A percentile compares a stretch with the other conserved stretches of the same genome.
Conservation (phyloP, 2,329 filamentous ascomycete genomes). For the Knufia fluminis region DNA sequence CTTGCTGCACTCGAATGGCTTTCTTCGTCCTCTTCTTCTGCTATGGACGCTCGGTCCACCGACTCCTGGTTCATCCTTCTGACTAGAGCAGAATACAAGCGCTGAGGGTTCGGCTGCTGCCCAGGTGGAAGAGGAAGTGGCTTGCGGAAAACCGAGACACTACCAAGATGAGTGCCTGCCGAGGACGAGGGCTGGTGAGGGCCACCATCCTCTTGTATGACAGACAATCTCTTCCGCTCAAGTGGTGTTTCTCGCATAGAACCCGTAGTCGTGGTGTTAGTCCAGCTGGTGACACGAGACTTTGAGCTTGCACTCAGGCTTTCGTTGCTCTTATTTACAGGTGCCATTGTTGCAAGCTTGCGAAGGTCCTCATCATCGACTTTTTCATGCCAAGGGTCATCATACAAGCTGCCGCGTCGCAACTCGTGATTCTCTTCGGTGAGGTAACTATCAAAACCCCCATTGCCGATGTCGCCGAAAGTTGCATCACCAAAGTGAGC, state of each 20-base stretch:
- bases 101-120: conserved; percentile 29
- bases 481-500: conserved; percentile 21
- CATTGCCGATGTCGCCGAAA: background rate
- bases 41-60: conserved; percentile 20
- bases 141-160: conserved; percentile 25
- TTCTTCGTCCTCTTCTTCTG: conserved; percentile 11
- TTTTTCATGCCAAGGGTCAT: conserved; percentile 8
- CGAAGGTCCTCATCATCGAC: conserved; percentile 13
- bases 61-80: conserved; percentile 30
- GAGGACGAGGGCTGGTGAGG: conserved; percentile 25
- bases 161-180: conserved; percentile 23
- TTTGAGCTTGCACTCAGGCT: conserved; percentile 20
- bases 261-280: conserved; percentile 34
- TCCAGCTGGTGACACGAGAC: conserved; percentile 42
- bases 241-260: conserved; percentile 29
- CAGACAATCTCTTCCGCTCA: conserved; percentile 32
- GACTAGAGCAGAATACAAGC: conserved; percentile 37
- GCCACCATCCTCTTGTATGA: conserved; percentile 35
- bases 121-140: conserved; percentile 22
- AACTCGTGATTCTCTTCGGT: conserved; percentile 6
- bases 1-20: conserved; percentile 13
- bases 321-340: conserved; percentile 14
- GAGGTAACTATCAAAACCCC: conserved; percentile 15
- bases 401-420: conserved; percentile 10
- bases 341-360: conserved; percentile 12